Conservation (phyloP, 306 rosid species). For the Leucaena leucocephala region DNA sequence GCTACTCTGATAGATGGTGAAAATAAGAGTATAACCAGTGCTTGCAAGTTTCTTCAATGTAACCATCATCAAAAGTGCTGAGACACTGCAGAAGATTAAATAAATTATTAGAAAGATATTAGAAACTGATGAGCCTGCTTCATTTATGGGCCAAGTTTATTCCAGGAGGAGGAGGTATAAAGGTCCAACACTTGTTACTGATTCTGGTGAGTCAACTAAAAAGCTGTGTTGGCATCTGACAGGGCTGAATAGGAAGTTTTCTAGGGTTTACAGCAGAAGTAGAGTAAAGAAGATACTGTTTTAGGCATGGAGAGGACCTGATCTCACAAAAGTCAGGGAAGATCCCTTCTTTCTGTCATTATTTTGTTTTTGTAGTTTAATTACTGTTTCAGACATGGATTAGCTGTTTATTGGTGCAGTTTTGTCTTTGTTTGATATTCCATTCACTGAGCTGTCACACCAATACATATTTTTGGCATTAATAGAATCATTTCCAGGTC, state of each 20-base stretch:
- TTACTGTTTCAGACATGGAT: not conserved
- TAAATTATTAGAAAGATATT: conserved; percentile 25
- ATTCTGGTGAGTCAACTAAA: not conserved
- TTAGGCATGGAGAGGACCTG: not conserved
- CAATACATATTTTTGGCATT: too few relatives aligned
- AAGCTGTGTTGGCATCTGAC: not conserved
- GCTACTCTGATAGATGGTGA: conserved; percentile 96
- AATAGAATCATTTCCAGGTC: too few relatives aligned
- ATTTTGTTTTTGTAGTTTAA: not conserved
- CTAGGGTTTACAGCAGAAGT: not conserved
- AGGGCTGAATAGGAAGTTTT: not conserved
- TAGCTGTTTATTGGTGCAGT: not conserved
- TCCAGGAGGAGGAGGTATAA: not conserved
- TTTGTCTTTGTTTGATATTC: too few relatives aligned
- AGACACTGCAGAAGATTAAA: conserved; percentile 65
- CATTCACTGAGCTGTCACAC: too few relatives aligned
- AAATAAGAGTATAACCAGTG: conserved; percentile 85
- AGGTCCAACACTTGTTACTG: not conserved
- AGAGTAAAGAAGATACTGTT: not conserved
- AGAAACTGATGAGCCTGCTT: not conserved
- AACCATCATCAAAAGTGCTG: conserved; percentile 99
- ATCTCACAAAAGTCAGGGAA: not conserved
- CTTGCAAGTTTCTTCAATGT: conserved; percentile 97
- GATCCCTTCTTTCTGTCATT: not conserved
- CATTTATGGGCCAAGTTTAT: not conserved